A percentile compares a stretch with the other conserved stretches of the same genome.
These are phyloP conservation scores for Xylariaceae sp. DNA, from an alignment of 2,329 filamentous ascomycete genomes.

Conservation along the genomic window DNA sequence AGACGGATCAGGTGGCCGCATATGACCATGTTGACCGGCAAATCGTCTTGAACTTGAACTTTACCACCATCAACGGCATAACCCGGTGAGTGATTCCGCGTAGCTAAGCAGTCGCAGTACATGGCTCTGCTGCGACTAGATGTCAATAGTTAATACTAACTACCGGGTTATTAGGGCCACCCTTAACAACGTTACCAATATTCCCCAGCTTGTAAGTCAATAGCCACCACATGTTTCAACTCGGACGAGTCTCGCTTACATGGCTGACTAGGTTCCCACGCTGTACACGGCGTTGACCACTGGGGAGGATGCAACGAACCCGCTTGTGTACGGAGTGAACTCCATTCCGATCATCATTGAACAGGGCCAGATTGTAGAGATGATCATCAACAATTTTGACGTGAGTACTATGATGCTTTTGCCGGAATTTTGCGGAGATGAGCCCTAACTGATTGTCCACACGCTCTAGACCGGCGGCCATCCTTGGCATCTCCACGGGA, in stretches of 20 bases:
- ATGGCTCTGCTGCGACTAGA: not conserved
- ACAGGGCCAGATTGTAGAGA: slow-evolving; percentile 7
- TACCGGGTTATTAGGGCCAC: slow-evolving; percentile 6
- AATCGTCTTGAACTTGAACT: slow-evolving; percentile 13
- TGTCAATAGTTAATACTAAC: not conserved
- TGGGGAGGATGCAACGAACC: slow-evolving; percentile 10
- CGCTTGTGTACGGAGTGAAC: slow-evolving; percentile 12
- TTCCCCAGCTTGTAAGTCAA: slow-evolving; percentile 11
- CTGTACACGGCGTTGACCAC: slow-evolving; percentile 14
- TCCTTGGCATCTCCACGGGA: slow-evolving; percentile 15
- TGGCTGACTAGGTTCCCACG: slow-evolving; percentile 8
- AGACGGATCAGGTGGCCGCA: slow-evolving; percentile 6
- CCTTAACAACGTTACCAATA: slow-evolving; percentile 6
- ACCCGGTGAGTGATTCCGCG: slow-evolving; percentile 7
- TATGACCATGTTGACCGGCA: slow-evolving; percentile 11
- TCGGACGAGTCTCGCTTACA: not conserved
- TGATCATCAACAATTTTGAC: slow-evolving; percentile 18
- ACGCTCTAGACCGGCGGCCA: slow-evolving; percentile 6
- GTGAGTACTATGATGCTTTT: slow-evolving; percentile 1
- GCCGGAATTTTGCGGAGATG: not conserved
- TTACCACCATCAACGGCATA: slow-evolving; percentile 10
- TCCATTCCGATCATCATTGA: slow-evolving; percentile 10
- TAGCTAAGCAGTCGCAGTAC: not conserved
- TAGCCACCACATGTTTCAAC: not conserved
- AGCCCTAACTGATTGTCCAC: not conserved